These are phyloP conservation scores for Kodamaea kakaduensis DNA, from an alignment of 805 yeast genomes.

Conservation along the genomic window DNA sequence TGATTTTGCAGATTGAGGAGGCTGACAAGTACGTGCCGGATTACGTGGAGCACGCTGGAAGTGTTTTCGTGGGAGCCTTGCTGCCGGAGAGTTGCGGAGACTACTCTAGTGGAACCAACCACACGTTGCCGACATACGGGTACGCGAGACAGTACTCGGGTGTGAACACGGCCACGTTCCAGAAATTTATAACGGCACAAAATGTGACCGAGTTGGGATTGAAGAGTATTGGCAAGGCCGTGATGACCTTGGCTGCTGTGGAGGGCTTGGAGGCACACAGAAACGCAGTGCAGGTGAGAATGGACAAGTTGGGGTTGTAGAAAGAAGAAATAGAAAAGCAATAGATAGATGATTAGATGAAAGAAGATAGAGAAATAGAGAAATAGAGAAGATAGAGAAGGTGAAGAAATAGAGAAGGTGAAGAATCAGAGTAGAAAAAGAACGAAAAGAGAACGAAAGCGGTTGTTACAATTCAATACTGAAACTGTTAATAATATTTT, in stretches of 20 bases:
- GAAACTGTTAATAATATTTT: too few species aligned
- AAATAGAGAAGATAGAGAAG: not conserved
- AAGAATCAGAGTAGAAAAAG: not conserved
- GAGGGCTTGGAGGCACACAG: constrained; percentile 98
- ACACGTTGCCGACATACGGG: constrained; percentile 97
- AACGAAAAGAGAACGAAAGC: too few species aligned
- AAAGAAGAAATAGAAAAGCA: constrained; percentile 10
- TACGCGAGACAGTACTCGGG: constrained; percentile 97
- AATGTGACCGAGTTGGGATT: constrained; percentile 84
- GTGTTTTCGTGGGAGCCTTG: constrained; percentile 92
- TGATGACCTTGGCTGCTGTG: constrained; percentile 90
- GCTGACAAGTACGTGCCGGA: constrained; percentile 68
- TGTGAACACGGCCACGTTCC: constrained; percentile 93
- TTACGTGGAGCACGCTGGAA: constrained; percentile 87
- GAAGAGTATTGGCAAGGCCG: constrained; percentile 88
- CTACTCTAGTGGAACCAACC: constrained; percentile 97
- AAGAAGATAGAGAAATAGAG: not conserved
- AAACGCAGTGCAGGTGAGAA: constrained; percentile 91
- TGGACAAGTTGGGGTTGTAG: constrained; percentile 70
- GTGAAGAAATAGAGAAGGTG: not conserved
- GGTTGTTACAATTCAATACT: too few species aligned
- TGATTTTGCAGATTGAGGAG: constrained; percentile 82
- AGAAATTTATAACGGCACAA: constrained; percentile 92
- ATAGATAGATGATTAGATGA: not conserved
- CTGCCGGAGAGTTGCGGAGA: constrained; percentile 99